These are phyloP conservation scores for Moricandia arvensis DNA, from an alignment of 345 rosid genomes.

Conservation along the genomic window DNA sequence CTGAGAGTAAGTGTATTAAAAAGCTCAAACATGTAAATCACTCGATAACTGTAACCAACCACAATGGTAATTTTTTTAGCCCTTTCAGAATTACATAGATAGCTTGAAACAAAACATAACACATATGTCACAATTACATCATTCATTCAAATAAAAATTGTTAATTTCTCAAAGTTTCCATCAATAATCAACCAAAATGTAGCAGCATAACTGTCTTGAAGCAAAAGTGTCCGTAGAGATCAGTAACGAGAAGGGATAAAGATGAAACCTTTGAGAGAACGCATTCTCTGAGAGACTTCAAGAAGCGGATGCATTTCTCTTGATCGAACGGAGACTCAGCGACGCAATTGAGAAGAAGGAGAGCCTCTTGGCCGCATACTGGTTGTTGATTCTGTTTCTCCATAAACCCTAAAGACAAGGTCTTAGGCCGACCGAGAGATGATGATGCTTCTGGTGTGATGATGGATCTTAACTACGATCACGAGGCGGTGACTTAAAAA, in stretches of 20 bases:
- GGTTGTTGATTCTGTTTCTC: constrained; percentile 45
- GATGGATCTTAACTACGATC: background rate
- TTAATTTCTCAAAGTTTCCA: too few relatives aligned
- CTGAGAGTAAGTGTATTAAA: too few relatives aligned
- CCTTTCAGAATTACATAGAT: too few relatives aligned
- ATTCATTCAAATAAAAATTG: too few relatives aligned
- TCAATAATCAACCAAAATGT: too few relatives aligned
- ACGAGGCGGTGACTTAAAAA: background rate
- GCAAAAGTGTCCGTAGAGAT: background rate
- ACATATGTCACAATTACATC: too few relatives aligned
- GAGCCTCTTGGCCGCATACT: constrained; percentile 66
- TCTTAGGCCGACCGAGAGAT: constrained; percentile 2
- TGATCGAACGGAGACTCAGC: constrained; percentile 61
- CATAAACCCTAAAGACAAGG: constrained; percentile 31
- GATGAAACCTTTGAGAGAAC: constrained; percentile 57
- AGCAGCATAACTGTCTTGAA: too few relatives aligned
- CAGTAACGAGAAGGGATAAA: background rate
- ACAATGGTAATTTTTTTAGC: too few relatives aligned
- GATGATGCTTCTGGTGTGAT: constrained; percentile 5
- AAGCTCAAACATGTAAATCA: too few relatives aligned
- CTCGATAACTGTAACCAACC: too few relatives aligned
- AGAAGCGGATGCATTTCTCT: constrained; percentile 55
- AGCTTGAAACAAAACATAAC: too few relatives aligned
- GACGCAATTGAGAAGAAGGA: constrained; percentile 82
- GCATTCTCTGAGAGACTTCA: constrained; percentile 65